Evolutionary conservation across 2,329 filamentous ascomycete genomes (phyloP).

Genomic region (Alternaria ethzedia): DNA sequence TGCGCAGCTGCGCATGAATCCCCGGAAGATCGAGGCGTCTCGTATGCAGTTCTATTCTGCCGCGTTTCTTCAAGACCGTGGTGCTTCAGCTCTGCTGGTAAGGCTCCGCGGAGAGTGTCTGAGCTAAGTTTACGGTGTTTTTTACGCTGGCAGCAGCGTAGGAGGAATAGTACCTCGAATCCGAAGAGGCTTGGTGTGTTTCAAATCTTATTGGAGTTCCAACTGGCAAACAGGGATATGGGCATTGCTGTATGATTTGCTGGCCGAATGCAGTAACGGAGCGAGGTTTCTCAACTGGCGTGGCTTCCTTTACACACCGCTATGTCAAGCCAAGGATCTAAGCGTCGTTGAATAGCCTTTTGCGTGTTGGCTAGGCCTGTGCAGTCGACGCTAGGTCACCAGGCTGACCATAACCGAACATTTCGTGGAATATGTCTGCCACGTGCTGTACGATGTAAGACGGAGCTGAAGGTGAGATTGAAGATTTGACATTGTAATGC

Average conservation of each 20-base stretch:
- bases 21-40: not conserved
- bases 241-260: not conserved
- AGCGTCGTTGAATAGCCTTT: not conserved
- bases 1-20: not conserved
- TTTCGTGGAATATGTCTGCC: not conserved
- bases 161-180: not conserved
- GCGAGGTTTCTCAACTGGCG: not conserved
- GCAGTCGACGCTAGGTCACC: not conserved
- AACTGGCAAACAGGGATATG: not conserved
- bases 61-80: not conserved
- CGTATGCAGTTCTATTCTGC: not conserved
- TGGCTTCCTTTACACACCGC: not conserved
- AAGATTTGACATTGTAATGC: not conserved
- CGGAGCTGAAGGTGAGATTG: not conserved
- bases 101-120: not conserved
- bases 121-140: not conserved
- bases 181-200: not conserved
- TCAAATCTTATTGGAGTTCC: not conserved
- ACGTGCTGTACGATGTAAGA: not conserved
- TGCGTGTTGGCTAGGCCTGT: not conserved
- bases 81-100: not conserved
- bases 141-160: not conserved
- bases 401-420: not conserved
- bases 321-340: not conserved
- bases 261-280: not conserved